These are phyloP conservation scores for Taphrina wiesneri DNA, from an alignment of 1,139 yeast species.

Conservation along the genomic window DNA sequence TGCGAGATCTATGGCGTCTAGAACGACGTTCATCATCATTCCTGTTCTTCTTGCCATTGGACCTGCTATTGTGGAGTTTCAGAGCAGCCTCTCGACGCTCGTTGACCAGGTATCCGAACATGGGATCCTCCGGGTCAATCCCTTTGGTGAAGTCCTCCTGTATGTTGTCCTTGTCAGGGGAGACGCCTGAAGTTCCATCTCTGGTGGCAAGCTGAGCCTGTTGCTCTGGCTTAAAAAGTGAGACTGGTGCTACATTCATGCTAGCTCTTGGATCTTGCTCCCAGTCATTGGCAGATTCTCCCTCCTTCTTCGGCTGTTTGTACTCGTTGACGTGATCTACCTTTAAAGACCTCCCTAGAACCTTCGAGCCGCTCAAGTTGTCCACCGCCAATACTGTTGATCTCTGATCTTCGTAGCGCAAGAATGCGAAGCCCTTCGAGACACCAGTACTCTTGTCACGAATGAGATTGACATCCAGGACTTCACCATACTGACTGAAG, in stretches of 20 bases:
- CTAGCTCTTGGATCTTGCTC: slow-evolving; percentile 35
- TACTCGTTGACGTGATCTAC: slow-evolving; percentile 75
- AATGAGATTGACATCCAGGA: slow-evolving; percentile 72
- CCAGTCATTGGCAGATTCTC: slow-evolving; percentile 36
- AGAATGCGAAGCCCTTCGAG: slow-evolving; percentile 74
- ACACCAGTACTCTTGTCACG: slow-evolving; percentile 69
- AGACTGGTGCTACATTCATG: slow-evolving; percentile 36
- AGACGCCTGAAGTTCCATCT: neutral
- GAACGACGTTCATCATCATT: neutral
- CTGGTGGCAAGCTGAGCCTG: slow-evolving; percentile 22
- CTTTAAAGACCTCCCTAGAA: slow-evolving; percentile 59
- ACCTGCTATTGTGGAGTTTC: neutral
- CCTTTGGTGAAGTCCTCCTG: slow-evolving; percentile 32
- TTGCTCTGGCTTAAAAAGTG: slow-evolving; percentile 17
- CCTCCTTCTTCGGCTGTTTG: slow-evolving; percentile 47
- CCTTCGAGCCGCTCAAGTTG: slow-evolving; percentile 60
- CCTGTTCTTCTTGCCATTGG: neutral
- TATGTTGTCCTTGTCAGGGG: neutral
- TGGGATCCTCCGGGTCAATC: slow-evolving; percentile 40
- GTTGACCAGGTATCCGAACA: slow-evolving; percentile 37
- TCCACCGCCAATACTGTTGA: slow-evolving; percentile 86
- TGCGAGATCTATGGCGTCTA: slow-evolving; percentile 7
- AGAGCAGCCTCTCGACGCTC: slow-evolving; percentile 29
- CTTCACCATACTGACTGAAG: slow-evolving; percentile 88
- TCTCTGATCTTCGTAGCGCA: slow-evolving; percentile 78